Evolutionary conservation across 2,329 filamentous ascomycete species (phyloP).

Genomic region (Pyrenophora seminiperda): DNA sequence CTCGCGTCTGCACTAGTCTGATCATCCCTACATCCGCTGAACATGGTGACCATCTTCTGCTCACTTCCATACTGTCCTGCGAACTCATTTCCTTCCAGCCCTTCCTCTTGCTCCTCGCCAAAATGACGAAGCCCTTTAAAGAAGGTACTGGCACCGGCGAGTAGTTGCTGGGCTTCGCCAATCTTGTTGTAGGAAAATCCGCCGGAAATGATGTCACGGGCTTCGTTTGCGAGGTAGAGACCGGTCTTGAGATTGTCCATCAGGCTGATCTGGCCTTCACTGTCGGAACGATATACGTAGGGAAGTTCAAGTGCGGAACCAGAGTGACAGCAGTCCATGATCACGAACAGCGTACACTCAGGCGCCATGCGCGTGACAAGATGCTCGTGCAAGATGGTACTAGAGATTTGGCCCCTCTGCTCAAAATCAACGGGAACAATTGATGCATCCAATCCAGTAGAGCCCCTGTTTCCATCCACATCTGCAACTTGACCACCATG

Average conservation of each 20-base stretch:
- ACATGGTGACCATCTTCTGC: slow-evolving; percentile 58
- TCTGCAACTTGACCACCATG: slow-evolving; percentile 62
- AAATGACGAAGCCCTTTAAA: slow-evolving; percentile 59
- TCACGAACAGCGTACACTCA: slow-evolving; percentile 58
- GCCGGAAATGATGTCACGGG: slow-evolving; percentile 56
- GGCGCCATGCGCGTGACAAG: slow-evolving; percentile 59
- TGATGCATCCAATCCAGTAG: slow-evolving; percentile 53
- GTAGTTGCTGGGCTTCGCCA: slow-evolving; percentile 58
- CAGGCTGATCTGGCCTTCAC: slow-evolving; percentile 61
- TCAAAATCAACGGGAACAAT: slow-evolving; percentile 62
- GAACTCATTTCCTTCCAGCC: slow-evolving; percentile 44
- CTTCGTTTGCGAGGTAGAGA: slow-evolving; percentile 56
- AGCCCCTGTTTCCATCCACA: slow-evolving; percentile 45
- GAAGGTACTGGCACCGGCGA: slow-evolving; percentile 60
- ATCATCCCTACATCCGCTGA: slow-evolving; percentile 57
- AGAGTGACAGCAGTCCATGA: slow-evolving; percentile 67
- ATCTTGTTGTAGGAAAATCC: slow-evolving; percentile 58
- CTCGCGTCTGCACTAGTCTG: slow-evolving; percentile 57
- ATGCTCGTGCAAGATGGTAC: slow-evolving; percentile 57
- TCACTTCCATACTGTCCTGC: slow-evolving; percentile 54
- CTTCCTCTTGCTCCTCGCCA: slow-evolving; percentile 54
- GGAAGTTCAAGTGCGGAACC: slow-evolving; percentile 65
- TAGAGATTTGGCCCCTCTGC: slow-evolving; percentile 59
- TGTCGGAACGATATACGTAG: slow-evolving; percentile 62
- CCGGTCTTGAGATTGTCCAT: slow-evolving; percentile 62